phyloP scores from a whole-genome alignment of 495 filamentous ascomycete genomes.

The Bacidia rubella region DNA sequence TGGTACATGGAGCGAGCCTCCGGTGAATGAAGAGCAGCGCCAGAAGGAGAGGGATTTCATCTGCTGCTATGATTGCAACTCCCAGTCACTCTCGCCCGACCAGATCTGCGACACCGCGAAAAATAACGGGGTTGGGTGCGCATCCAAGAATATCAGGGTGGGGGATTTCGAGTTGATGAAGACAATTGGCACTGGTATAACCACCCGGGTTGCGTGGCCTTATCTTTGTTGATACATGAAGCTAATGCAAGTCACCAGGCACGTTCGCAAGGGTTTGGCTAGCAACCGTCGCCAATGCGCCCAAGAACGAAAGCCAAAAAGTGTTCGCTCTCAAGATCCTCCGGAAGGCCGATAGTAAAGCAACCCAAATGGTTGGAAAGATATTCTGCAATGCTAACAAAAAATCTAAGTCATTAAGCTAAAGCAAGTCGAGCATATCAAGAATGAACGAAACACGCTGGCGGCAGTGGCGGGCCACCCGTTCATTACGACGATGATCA shows the following conservation, averaged over 20 bases:
- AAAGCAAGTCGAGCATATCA: constrained; percentile 96
- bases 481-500: constrained; percentile 85
- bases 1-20: constrained; percentile 20
- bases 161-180: constrained; percentile 75
- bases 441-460: constrained; percentile 80
- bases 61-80: constrained; percentile 35
- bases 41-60: constrained; percentile 28
- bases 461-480: constrained; percentile 82
- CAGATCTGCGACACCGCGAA: constrained; percentile 40
- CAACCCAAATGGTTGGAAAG: not conserved
- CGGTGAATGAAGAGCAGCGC: constrained; percentile 27
- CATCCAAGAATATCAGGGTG: constrained; percentile 41
- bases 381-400: constrained; percentile 10
- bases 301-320: constrained; percentile 40
- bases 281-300: constrained; percentile 46
- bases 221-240: not conserved
- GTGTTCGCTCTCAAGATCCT: constrained; percentile 91
- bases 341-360: constrained; percentile 66
- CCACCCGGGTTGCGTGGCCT: not conserved
- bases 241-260: constrained; percentile 37
- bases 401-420: constrained; percentile 88
- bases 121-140: constrained; percentile 44
- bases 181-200: constrained; percentile 75
- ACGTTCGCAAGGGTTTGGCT: constrained; percentile 96
- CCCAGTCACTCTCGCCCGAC: constrained; percentile 36